Evolutionary conservation across 345 rosid genomes (phyloP), one percentile per base, ranked within the genome.

Genomic region (Hibiscus tridactylites): DNA sequence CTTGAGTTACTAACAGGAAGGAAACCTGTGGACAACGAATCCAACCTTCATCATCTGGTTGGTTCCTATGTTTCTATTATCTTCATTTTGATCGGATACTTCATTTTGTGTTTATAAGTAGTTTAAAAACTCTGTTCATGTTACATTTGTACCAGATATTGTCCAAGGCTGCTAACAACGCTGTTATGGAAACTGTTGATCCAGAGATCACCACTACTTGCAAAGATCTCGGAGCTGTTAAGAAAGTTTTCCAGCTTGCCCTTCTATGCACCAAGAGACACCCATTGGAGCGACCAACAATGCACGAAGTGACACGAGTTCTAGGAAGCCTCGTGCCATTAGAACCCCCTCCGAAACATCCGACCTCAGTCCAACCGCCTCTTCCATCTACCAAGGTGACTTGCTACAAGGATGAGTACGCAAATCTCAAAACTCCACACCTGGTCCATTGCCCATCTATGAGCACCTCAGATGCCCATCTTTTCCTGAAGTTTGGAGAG

Each of bases 391-490:
- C 81, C 5, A 83, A 83, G 61, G 79, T 77, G 9, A 73, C 87
- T 12, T 89, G 87, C 82, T 90, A 92, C 79, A 85, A 77, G 64
- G 97, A 95, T 17, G 96, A 92, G 83, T 89, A 92, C 66, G 90
- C 98, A 52, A 89, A 90, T 80, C 89, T 95, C 52, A 95, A 87
- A 83, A 75, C 94, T 54, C 90, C 99, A 11, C 92, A 89, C 73
- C 42, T 88, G 81, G 83, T 90, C 16, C 88, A 87, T 31, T 90
- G 87, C 68, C 89, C 98, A 21, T 86, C 99, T 1, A 90, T 90
- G 89, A 90, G 99, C 86, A 87, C 98, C 44, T 88, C 98, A 4
- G 98, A 95, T 76, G 98, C 96, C 2, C 92, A 95, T 64, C 96
- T 92, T 65, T 92, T 95, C 80, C 87, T 86, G 6, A 90, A 90